phyloP scores from a whole-genome alignment of 257 asterid genomes.

The Fraxinus anomala region DNA sequence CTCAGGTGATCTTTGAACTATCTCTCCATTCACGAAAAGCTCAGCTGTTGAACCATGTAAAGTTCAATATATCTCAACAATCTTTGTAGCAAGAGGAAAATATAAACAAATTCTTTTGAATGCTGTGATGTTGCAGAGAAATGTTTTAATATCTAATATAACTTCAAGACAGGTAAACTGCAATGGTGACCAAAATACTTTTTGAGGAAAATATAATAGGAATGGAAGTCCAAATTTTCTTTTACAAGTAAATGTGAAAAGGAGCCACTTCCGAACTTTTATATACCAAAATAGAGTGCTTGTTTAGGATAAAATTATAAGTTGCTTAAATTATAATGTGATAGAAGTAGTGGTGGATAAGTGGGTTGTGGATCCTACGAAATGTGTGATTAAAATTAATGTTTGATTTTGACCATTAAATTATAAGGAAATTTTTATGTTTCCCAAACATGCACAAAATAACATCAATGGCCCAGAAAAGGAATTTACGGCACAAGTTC shows the following conservation, averaged over 20 bases:
- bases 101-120: background rate
- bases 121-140: background rate
- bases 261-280: background rate
- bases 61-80: background rate
- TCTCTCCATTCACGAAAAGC: constrained; percentile 84
- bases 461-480: background rate
- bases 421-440: too few relatives aligned
- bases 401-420: too few relatives aligned
- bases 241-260: background rate
- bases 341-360: background rate
- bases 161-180: background rate
- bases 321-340: background rate
- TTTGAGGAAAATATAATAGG: background rate
- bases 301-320: too few relatives aligned
- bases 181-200: background rate
- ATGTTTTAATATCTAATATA: background rate
- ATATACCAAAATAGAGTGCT: background rate
- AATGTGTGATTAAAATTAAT: too few relatives aligned
- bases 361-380: background rate
- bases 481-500: background rate
- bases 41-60: constrained; percentile 58
- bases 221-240: background rate
- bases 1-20: constrained; percentile 92
- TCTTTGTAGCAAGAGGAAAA: background rate
- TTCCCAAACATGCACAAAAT: too few relatives aligned